phyloP scores from a whole-genome alignment of 2,329 filamentous ascomycete genomes.

The Massarina eburnea region DNA sequence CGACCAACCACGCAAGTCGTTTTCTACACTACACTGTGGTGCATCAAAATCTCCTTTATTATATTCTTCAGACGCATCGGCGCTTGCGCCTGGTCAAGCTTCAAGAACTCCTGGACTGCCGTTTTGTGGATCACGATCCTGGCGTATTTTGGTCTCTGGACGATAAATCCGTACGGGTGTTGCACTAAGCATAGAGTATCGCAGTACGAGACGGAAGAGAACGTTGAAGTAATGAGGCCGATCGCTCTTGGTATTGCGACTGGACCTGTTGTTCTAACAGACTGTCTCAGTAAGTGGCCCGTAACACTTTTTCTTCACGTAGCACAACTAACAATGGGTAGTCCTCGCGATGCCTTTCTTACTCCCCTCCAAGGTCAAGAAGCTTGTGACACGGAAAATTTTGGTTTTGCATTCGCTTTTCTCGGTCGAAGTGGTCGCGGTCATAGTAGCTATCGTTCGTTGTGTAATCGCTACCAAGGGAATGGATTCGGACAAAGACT shows the following conservation, averaged over 20 bases:
- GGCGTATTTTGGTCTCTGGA: slow-evolving; percentile 3
- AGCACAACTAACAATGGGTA: not conserved
- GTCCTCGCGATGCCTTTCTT: slow-evolving; percentile 9
- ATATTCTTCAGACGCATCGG: slow-evolving; percentile 9
- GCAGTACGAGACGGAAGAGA: slow-evolving; percentile 1
- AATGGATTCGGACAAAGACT: not conserved
- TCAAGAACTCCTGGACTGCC: slow-evolving; percentile 5
- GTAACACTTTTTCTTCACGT: not conserved
- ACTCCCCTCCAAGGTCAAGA: slow-evolving; percentile 3
- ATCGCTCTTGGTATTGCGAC: slow-evolving; percentile 6
- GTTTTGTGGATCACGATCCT: slow-evolving; percentile 2
- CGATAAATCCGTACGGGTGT: slow-evolving; percentile 3
- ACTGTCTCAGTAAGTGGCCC: slow-evolving; percentile 4
- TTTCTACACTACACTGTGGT: slow-evolving; percentile 8
- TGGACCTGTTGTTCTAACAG: slow-evolving; percentile 4
- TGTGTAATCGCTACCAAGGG: slow-evolving; percentile 1
- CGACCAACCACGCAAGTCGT: slow-evolving; percentile 7
- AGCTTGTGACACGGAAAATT: slow-evolving; percentile 1
- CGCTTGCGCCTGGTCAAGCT: not conserved
- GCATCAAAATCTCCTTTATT: slow-evolving; percentile 9
- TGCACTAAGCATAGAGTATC: slow-evolving; percentile 5
- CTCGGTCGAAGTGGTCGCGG: slow-evolving; percentile 6
- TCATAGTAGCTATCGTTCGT: slow-evolving; percentile 5
- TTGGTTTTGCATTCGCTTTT: slow-evolving; percentile 7
- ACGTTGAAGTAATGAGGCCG: slow-evolving; percentile 2